Evolutionary conservation across 2,329 filamentous ascomycete species (phyloP).

Genomic region (Arthroderma sp.): DNA sequence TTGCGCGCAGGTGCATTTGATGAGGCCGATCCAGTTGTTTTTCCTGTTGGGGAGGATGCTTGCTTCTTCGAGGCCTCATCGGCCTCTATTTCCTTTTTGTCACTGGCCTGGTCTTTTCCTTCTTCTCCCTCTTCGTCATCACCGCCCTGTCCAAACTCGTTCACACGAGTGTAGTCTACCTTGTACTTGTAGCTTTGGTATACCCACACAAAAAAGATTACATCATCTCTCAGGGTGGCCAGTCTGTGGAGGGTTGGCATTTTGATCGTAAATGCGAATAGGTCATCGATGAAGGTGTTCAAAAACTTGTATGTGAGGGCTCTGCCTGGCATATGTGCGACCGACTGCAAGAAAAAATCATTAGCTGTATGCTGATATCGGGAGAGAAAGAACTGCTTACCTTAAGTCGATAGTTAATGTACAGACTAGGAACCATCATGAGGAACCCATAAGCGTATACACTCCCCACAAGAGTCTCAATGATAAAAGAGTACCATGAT

Average conservation of each 20-base stretch:
- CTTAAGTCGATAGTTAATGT: conserved; percentile 98
- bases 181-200: conserved; percentile 92
- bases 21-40: conserved; percentile 2
- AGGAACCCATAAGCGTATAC: conserved; percentile 98
- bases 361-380: neutral
- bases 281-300: conserved; percentile 96
- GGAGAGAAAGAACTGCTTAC: conserved; percentile 26
- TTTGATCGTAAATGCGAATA: conserved; percentile 98
- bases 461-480: conserved; percentile 84
- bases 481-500: conserved; percentile 94
- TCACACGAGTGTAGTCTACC: conserved; percentile 80
- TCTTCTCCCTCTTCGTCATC: conserved; percentile 59
- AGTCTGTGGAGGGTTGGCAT: conserved; percentile 92
- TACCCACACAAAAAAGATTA: conserved; percentile 96
- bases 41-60: neutral
- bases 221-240: conserved; percentile 82
- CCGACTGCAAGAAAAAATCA: conserved; percentile 32
- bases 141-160: conserved; percentile 97
- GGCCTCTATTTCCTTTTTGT: conserved; percentile 5
- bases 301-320: conserved; percentile 98
- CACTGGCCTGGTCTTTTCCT: conserved; percentile 23
- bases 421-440: conserved; percentile 95
- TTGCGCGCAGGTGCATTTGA: conserved; percentile 8
- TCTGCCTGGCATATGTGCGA: conserved; percentile 92
- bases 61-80: conserved; percentile 8